Base-by-base conservation (phyloP, 2,329 filamentous ascomycete species). In the Cordyceps tenuipes region DNA sequence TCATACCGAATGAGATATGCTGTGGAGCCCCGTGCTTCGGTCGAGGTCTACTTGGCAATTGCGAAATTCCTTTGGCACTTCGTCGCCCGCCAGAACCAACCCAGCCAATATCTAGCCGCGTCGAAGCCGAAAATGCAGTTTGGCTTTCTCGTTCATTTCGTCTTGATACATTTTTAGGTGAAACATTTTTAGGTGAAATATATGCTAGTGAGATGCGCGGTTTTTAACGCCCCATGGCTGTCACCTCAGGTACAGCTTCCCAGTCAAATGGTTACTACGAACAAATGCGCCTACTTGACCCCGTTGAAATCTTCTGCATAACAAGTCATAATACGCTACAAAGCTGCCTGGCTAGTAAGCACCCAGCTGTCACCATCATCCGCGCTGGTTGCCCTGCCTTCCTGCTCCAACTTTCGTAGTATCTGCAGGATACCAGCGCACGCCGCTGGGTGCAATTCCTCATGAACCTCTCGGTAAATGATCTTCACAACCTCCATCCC, bases 401-500 rank as follows among this genome's bases (percentile, higher is more conserved):
- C 94, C 13, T 73, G 76, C 70, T 85, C 76, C 65, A 99, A 75
- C 77, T 97, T 97, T 61, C 79, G 75, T 64, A 99, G 72, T 59
- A 97, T 88, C 75, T 93, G 89, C 63, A 86, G 63, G 7, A 97
- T 78, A 1, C 92, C 91, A 46, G 81, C 79, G 63, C 89, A 85
- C 0, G 94, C 94, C 9, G 92, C 87, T 12, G 80, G 69, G 72
- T 92, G 89, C 64, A 97, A 76, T 67, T 80, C 84, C 70, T 89
- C 84, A 0, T 89, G 87, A 23, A 96, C 86, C 67, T 90, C 86
- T 57, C 80, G 81, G 71, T 99, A 99, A 39, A 99, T 90, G 36
- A 89, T 77, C 72, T 88, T 89, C n/a, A 97, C 93, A 64, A 97
- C 78, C 61, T 93, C 90, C 81, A 91, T 87, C 9, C 85, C 80